Conservation (phyloP, 2,329 filamentous ascomycete species). For the Phoma sp. region DNA sequence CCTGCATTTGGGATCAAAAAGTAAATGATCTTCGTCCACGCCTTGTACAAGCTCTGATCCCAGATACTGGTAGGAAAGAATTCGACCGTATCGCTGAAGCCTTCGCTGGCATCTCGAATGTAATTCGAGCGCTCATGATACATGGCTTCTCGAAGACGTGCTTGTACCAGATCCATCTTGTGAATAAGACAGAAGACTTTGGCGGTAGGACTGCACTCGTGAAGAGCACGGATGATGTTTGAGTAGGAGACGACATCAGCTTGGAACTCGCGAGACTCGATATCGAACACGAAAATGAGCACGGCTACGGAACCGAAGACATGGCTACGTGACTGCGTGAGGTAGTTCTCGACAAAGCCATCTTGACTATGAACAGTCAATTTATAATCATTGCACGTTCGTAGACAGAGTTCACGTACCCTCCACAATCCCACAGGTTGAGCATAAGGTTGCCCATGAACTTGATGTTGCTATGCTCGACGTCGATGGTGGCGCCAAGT, state of each 20-base stretch:
- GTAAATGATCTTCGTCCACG: constrained; percentile 98
- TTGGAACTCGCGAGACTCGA: constrained; percentile 93
- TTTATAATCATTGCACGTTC: not conserved
- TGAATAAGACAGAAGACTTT: constrained; percentile 95
- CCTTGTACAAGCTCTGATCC: constrained; percentile 98
- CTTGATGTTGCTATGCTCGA: constrained; percentile 97
- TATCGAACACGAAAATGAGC: constrained; percentile 98
- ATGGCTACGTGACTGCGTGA: constrained; percentile 92
- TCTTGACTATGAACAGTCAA: constrained; percentile 71
- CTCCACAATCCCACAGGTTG: constrained; percentile 98
- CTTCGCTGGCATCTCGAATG: constrained; percentile 76
- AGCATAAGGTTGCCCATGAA: constrained; percentile 97
- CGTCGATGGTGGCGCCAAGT: constrained; percentile 94
- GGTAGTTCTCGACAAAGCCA: constrained; percentile 98
- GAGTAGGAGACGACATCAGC: constrained; percentile 92
- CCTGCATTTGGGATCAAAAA: constrained; percentile 93
- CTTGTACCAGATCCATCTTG: constrained; percentile 97
- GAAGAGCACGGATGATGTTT: constrained; percentile 85
- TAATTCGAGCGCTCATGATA: constrained; percentile 84
- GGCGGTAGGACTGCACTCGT: constrained; percentile 81
- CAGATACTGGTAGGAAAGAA: constrained; percentile 97
- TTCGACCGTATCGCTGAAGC: constrained; percentile 71
- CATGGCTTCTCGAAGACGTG: constrained; percentile 77
- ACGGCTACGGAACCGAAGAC: constrained; percentile 97
- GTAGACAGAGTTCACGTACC: constrained; percentile 56